Base-by-base conservation (phyloP, 805 yeast genomes). In the Jamesozyma spencerorum region DNA sequence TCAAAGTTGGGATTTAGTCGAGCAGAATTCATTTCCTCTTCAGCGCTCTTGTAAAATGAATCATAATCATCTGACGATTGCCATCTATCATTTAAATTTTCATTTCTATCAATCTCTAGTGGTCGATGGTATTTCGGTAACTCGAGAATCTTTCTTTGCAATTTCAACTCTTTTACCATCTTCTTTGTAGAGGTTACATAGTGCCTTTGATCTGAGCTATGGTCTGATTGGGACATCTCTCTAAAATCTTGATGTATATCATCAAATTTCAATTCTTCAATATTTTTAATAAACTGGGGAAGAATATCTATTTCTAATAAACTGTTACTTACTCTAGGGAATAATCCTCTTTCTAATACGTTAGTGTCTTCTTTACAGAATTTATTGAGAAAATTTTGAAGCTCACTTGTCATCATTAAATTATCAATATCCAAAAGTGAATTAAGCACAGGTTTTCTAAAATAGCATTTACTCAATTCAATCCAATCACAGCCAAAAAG, bases 401-500 rank as follows among this genome's bases (percentile, higher is more conserved):
- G 49, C 1, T 58, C 58, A 1, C 60, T 55, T 15, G 64, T 64
- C 32, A 44, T 46, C 34, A 57, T 32, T 11, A 56, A 36, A 12
- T 62, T 60, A 44, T 56, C 50, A 38, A 54, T 32, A 43, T 53
- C 43, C 50, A 63, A 43, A 19, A 49, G 43, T 43, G 65, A 44
- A 34, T 55, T 60, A 5, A 73, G 41, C 7, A 78, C 49, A 0
- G 94, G 92, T 3, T 63, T 53, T 39, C 95, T 57, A 56, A 82
- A 81, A 46, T 62, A 71, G 18, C 73, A 62, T 3, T 63, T 47
- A 2, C 56, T 50, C 1, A 80, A 42, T 14, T 70, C 62, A 18
- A 88, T 44, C 90, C 94, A 85, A 4, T 80, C 78, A 58, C 96
- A 85, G 1, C 95, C 94, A 54, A 71, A 85, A 24, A 90, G 60